These are phyloP conservation scores for Saitozyma podzolica DNA, from an alignment of 768 basidiomycete species.

Conservation along the genomic window DNA sequence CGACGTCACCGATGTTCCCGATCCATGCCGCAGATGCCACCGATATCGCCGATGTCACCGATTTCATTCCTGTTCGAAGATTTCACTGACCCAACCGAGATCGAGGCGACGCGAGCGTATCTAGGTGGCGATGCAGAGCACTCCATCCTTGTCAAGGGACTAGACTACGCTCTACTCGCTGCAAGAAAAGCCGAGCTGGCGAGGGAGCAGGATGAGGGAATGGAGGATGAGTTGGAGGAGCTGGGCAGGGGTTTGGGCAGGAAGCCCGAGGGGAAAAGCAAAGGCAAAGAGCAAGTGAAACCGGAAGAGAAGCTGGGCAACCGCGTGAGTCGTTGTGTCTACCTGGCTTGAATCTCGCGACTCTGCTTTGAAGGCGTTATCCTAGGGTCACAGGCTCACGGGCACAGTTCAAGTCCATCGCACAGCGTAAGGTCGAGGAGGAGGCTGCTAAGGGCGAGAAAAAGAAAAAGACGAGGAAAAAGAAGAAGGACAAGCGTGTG, in stretches of 20 bases:
- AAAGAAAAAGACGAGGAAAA: slow-evolving; percentile 22
- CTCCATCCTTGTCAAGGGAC: slow-evolving; percentile 76
- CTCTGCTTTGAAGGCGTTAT: background rate
- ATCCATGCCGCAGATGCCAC: slow-evolving; percentile 82
- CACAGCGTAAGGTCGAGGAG: slow-evolving; percentile 27
- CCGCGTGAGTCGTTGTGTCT: slow-evolving; percentile 28
- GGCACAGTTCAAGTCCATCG: slow-evolving; percentile 48
- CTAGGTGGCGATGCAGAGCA: slow-evolving; percentile 84
- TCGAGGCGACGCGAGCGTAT: slow-evolving; percentile 72
- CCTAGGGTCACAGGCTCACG: slow-evolving; percentile 5
- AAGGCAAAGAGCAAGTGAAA: slow-evolving; percentile 26
- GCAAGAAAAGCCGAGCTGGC: slow-evolving; percentile 70
- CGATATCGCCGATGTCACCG: slow-evolving; percentile 57
- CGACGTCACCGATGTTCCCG: slow-evolving; percentile 72
- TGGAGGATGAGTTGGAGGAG: slow-evolving; percentile 69
- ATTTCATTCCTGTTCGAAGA: background rate
- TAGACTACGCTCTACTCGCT: slow-evolving; percentile 82
- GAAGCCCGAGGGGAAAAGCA: slow-evolving; percentile 54
- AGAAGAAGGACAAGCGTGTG: slow-evolving; percentile 38
- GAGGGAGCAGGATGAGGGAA: slow-evolving; percentile 67
- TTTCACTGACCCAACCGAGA: slow-evolving; percentile 39
- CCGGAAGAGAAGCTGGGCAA: slow-evolving; percentile 35
- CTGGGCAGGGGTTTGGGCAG: slow-evolving; percentile 63
- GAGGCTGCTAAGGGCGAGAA: slow-evolving; percentile 3
- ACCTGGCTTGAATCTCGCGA: background rate